Percentiles rank a stretch among this genome's conserved stretches.
phyloP scores from a whole-genome alignment of 2,329 filamentous ascomycete species.

The Neoascochyta sp. region DNA sequence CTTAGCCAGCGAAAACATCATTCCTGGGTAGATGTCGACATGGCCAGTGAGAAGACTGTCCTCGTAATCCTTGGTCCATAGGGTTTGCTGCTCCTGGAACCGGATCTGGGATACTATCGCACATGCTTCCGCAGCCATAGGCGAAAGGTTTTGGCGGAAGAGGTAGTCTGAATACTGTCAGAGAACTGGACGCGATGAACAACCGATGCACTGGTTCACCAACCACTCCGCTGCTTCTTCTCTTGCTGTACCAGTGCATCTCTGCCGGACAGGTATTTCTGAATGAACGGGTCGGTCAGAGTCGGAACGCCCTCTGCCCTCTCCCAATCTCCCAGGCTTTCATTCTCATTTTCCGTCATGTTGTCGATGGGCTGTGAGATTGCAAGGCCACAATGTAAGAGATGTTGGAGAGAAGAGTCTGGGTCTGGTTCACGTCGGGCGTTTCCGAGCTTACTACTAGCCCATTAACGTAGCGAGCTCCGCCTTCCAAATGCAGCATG shows the following conservation, averaged over 20 bases:
- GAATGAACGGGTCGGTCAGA: constrained; percentile 68
- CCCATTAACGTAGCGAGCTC: constrained; percentile 1
- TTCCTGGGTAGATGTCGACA: constrained; percentile 73
- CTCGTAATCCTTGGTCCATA: constrained; percentile 74
- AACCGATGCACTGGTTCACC: constrained; percentile 21
- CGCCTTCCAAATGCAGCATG: constrained; percentile 5
- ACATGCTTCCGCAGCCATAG: constrained; percentile 72
- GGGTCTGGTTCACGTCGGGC: constrained; percentile 15
- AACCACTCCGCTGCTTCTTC: constrained; percentile 76
- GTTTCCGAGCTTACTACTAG: constrained; percentile 20
- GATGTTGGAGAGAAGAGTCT: constrained; percentile 2
- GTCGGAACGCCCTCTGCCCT: constrained; percentile 41
- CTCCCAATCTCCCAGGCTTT: constrained; percentile 39
- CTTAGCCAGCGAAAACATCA: constrained; percentile 89
- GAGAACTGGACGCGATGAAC: constrained; percentile 8
- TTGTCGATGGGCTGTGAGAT: constrained; percentile 1
- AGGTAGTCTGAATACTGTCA: constrained; percentile 55
- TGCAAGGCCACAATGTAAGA: constrained; percentile 1
- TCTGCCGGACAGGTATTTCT: constrained; percentile 75
- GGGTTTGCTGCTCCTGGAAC: constrained; percentile 66
- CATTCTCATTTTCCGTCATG: constrained; percentile 20
- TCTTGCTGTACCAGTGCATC: constrained; percentile 75
- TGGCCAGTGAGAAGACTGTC: constrained; percentile 63
- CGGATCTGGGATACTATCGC: constrained; percentile 77
- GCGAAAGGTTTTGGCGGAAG: constrained; percentile 72